phyloP scores from a whole-genome alignment of 371 early-diverging fungal genomes.

The Syncephalastrum monosporum region DNA sequence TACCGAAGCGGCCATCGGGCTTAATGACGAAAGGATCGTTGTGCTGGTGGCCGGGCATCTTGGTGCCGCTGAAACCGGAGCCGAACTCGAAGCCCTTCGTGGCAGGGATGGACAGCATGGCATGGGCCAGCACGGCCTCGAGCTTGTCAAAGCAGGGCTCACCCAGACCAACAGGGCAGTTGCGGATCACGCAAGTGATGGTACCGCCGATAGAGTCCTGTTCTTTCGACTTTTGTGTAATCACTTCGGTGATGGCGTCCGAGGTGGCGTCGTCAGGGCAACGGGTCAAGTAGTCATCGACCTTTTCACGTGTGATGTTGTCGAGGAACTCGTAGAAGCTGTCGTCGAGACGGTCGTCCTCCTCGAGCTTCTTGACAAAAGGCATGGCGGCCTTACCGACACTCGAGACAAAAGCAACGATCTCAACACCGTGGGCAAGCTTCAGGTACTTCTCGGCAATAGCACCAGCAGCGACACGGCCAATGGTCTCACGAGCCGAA shows the following conservation, averaged over 20 bases:
- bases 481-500: slow-evolving; percentile 96
- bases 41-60: slow-evolving; percentile 85
- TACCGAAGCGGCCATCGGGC: slow-evolving; percentile 67
- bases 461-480: slow-evolving; percentile 94
- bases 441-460: slow-evolving; percentile 94
- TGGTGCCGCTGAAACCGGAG: slow-evolving; percentile 88
- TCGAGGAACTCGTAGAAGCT: slow-evolving; percentile 68
- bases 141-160: slow-evolving; percentile 98
- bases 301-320: slow-evolving; percentile 66
- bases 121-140: slow-evolving; percentile 96
- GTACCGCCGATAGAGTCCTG: slow-evolving; percentile 96
- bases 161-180: slow-evolving; percentile 92
- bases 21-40: slow-evolving; percentile 87
- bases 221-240: slow-evolving; percentile 74
- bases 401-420: slow-evolving; percentile 92
- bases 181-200: slow-evolving; percentile 95
- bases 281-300: slow-evolving; percentile 50
- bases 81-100: slow-evolving; percentile 98
- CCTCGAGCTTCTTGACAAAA: slow-evolving; percentile 56
- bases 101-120: slow-evolving; percentile 98
- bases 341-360: slow-evolving; percentile 43
- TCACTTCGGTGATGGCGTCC: slow-evolving; percentile 54
- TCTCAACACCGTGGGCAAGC: slow-evolving; percentile 80
- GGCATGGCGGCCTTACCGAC: slow-evolving; percentile 85
- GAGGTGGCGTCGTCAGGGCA: slow-evolving; percentile 47